Conservation (phyloP, 805 yeast species). For the Saccharomycopsis guyanensis region DNA sequence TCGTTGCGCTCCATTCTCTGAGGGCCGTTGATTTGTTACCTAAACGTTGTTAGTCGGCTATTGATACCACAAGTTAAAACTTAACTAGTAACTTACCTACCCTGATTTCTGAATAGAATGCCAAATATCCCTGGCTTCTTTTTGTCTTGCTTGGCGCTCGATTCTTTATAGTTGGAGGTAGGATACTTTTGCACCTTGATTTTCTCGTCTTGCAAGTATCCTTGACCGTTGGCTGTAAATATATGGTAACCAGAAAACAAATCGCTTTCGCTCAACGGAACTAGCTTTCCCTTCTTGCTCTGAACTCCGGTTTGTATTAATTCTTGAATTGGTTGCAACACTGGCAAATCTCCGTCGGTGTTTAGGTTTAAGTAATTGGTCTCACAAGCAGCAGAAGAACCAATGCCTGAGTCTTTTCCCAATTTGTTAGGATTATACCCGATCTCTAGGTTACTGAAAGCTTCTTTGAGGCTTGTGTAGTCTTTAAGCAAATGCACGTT, state of each 20-base stretch:
- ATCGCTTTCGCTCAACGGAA: constrained; percentile 37
- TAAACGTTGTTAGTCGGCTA: no score
- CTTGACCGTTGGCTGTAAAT: constrained; percentile 36
- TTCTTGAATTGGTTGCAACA: constrained; percentile 30
- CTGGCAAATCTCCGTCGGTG: constrained; percentile 40
- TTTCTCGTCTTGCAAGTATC: constrained; percentile 18
- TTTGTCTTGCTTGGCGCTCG: no score
- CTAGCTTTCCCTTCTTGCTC: constrained; percentile 41
- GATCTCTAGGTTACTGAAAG: constrained; percentile 32
- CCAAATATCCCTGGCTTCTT: constrained; percentile 5
- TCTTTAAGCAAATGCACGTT: constrained; percentile 39
- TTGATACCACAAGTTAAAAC: no score
- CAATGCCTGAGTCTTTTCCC: constrained; percentile 15
- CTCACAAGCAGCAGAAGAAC: constrained; percentile 27
- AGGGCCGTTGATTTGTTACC: no score
- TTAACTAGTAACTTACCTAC: constrained; percentile 18
- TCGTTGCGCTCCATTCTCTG: no score
- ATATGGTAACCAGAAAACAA: constrained; percentile 37
- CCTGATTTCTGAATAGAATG: constrained; percentile 13
- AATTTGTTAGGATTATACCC: constrained; percentile 27
- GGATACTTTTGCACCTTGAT: constrained; percentile 26
- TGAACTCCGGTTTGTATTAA: constrained; percentile 45
- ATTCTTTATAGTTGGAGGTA: no score
- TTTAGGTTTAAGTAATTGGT: constrained; percentile 30
- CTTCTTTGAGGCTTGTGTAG: constrained; percentile 40